Conservation (phyloP, 768 basidiomycete species). For the Hypholoma fasciculare region DNA sequence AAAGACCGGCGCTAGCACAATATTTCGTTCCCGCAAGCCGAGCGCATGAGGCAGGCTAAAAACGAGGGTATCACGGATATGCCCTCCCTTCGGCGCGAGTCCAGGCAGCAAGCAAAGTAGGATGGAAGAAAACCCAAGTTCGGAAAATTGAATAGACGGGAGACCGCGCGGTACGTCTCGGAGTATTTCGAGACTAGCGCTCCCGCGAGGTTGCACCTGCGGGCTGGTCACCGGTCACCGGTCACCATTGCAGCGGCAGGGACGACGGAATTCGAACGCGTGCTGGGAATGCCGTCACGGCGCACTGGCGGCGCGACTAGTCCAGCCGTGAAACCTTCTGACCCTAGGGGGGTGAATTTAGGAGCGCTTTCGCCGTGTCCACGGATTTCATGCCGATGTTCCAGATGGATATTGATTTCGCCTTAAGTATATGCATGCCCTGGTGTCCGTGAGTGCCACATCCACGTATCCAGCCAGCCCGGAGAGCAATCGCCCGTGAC, state of each 20-base stretch:
- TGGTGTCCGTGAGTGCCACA: not conserved
- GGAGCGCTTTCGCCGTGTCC: not conserved
- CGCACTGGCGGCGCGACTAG: slow-evolving; percentile 2
- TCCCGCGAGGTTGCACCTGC: not conserved
- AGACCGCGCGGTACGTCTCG: not conserved
- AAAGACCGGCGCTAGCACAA: not conserved
- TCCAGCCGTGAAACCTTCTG: not conserved
- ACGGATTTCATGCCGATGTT: slow-evolving; percentile 1
- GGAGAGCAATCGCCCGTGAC: not conserved
- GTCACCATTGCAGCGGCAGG: too few species aligned
- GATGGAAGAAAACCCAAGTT: not conserved
- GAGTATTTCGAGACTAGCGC: not conserved
- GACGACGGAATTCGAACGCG: too few species aligned
- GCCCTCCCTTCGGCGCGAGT: not conserved
- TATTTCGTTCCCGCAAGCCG: not conserved
- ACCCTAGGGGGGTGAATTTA: not conserved
- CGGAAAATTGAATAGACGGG: not conserved
- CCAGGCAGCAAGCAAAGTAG: slow-evolving; percentile 1
- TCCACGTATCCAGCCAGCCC: not conserved
- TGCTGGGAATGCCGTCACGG: not conserved
- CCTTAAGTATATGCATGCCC: not conserved
- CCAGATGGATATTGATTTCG: slow-evolving; percentile 2
- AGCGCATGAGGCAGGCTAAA: slow-evolving; percentile 4
- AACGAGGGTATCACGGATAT: not conserved
- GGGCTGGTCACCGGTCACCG: too few species aligned